phyloP scores from a whole-genome alignment of 2,329 filamentous ascomycete genomes.

The Dactylellina cionopaga region DNA sequence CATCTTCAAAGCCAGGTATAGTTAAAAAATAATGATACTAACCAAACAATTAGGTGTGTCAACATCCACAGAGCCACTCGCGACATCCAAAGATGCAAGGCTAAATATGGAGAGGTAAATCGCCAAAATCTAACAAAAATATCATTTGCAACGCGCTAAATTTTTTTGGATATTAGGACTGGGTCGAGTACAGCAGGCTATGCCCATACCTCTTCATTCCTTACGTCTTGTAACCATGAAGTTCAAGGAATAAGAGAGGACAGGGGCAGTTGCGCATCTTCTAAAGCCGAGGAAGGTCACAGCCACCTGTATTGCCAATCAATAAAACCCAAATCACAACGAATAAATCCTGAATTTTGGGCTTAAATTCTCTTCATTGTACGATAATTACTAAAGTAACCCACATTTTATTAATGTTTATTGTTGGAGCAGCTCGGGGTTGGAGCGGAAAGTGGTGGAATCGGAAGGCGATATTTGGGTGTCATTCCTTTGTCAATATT shows the following conservation, averaged over 20 bases:
- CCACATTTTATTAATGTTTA: slow-evolving; percentile 45
- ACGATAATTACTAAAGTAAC: slow-evolving; percentile 40
- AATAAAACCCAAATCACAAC: neutral
- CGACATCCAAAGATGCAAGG: slow-evolving; percentile 78
- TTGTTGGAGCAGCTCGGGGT: slow-evolving; percentile 29
- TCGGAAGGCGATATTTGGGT: slow-evolving; percentile 1
- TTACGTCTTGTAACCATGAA: slow-evolving; percentile 31
- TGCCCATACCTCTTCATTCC: slow-evolving; percentile 89
- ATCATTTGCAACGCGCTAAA: neutral
- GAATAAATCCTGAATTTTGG: neutral
- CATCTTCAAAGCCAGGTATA: slow-evolving; percentile 71
- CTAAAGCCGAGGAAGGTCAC: no score
- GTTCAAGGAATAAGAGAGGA: neutral
- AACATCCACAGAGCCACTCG: slow-evolving; percentile 75
- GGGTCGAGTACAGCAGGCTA: slow-evolving; percentile 80
- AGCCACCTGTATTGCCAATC: neutral
- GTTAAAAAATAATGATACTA: slow-evolving; percentile 2
- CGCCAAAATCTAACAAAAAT: neutral
- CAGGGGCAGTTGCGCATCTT: no score
- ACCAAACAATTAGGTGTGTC: slow-evolving; percentile 38
- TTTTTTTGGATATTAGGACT: slow-evolving; percentile 65
- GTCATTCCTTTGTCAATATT: no score
- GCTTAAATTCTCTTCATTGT: slow-evolving; percentile 36
- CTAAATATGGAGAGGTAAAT: slow-evolving; percentile 74
- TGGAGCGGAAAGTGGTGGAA: slow-evolving; percentile 1